Evolutionary conservation across 495 filamentous ascomycete species (phyloP), one percentile per base, ranked within the genome.

Genomic region (Sporormia fimetaria): DNA sequence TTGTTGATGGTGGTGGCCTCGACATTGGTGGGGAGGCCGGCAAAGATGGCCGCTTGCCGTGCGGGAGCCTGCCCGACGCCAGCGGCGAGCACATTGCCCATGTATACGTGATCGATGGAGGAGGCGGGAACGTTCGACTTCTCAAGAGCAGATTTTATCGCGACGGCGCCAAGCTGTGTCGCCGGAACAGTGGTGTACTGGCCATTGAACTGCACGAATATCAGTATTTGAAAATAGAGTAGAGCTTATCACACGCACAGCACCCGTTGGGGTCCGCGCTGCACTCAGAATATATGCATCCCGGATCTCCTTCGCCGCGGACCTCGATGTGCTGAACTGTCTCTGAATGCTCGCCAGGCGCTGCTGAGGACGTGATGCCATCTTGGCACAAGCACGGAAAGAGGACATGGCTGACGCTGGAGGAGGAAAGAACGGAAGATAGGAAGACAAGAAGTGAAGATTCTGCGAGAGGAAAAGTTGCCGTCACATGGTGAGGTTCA

Each of bases 1-100:
- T 98, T 98, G 68, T 98, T 98, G 61, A 98, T 75, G 3, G 90
- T 95, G 38, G 78, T 73, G 15, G 87, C 78, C 61, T 98, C 90
- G 24, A 90, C 73, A 5, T 69, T 74, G 6, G 71, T 63, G 1
- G 83, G 68, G 6, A 98, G 74, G 8, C 85, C 87, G n/a, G 90
- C 81, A 53, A 84, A 83, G 33, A 95, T 81, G 33, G 74, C 68
- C 17, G 88, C 90, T 64, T 98, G 90, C 21, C 90, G 79, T 14
- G 90, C 87, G 1, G 90, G 90, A 2, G 90, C 74, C 60, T 98
- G 90, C 22, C 90, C 90, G 12, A 86, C 69, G 29, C 70, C 69
- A 11, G 71, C 88, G 60, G 86, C 78, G 14, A 95, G 71, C n/a
- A 95, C 90, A 63, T 95, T 88, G 55, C 90, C 90, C 82, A 95